Conservation (phyloP, 148 eudicot species). For the Chenopodium album region DNA sequence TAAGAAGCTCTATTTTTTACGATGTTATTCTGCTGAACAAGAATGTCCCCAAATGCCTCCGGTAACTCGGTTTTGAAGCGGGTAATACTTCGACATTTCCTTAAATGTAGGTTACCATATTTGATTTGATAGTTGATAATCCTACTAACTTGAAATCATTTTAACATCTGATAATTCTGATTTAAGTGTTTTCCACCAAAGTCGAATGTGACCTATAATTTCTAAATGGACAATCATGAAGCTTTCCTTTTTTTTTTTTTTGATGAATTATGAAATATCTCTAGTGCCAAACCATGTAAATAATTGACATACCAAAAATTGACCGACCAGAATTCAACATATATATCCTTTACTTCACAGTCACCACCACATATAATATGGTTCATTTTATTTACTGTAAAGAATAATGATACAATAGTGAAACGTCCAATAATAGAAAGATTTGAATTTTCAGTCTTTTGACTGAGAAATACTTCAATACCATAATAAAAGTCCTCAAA, state of each 20-base stretch:
- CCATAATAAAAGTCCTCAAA: neutral
- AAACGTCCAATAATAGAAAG: constrained; percentile 8
- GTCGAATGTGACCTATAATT: neutral
- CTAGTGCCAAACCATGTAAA: too few relatives aligned
- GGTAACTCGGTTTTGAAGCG: neutral
- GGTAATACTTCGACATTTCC: neutral
- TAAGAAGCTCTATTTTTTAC: neutral
- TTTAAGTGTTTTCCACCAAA: too few relatives aligned
- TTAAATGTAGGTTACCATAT: neutral
- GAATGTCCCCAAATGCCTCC: neutral
- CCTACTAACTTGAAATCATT: too few relatives aligned
- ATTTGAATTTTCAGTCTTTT: constrained; percentile 3
- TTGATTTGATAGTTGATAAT: neutral
- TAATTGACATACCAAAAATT: neutral
- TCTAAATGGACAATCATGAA: too few relatives aligned
- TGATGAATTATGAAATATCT: too few relatives aligned
- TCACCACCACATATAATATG: neutral
- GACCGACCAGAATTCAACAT: neutral
- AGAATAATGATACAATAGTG: neutral
- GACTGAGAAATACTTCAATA: neutral
- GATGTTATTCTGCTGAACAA: neutral
- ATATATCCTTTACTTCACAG: neutral
- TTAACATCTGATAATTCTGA: too few relatives aligned
- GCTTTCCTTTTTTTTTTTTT: too few relatives aligned
- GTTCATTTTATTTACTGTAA: neutral